Base-by-base conservation (phyloP, 768 basidiomycete species). In the Mycena polygramma region DNA sequence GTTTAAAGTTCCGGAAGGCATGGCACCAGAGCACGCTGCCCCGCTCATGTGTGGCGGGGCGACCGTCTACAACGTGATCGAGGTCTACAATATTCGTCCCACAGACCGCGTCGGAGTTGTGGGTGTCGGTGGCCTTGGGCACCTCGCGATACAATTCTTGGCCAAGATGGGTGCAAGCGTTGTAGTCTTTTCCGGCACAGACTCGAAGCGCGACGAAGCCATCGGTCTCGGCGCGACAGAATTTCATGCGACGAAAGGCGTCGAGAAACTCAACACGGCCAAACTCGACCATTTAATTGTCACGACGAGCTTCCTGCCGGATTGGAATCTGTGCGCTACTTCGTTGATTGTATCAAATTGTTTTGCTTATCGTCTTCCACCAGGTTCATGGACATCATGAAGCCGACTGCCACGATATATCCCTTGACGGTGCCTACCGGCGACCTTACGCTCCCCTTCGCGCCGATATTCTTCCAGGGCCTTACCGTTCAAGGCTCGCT, bases 91-190 rank as follows among this genome's bases (percentile, higher is more conserved):
- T 37, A 74, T 80, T 30, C 78, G 69, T 4, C 60, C 78, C 14
- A 77, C 80, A 10, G 79, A 82, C 51, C 77, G 81, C 10, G 79
- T 84, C 3, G 80, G 79, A 0, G 62, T 82, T 2, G 70, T 82
- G 5, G 82, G 81, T 0, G 11, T 83, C 26, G 82, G 83, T 2
- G 82, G 82, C 8, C 77, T 83, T 19, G 81, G 82, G 10, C 82
- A 83, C 51, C 79, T 83, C 39, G 81, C 79, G 8, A 77, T 83
- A 41, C 80, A 82, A 51, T 83, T 83, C 66, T 80, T 82, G 5
- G 68, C 78, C 41, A 83, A 81, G 72, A 83, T 83, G 79, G 82
- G 82, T 17, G 81, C 80, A 22, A 78, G 79, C 9, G 82, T 83
- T 6, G 77, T 80, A 57, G 82, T 79, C 7, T 79, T 83, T 37